A percentile compares a stretch with the other conserved stretches of the same genome.
Evolutionary conservation across 2,329 filamentous ascomycete genomes (phyloP).

Genomic region (Xylaria sp.): DNA sequence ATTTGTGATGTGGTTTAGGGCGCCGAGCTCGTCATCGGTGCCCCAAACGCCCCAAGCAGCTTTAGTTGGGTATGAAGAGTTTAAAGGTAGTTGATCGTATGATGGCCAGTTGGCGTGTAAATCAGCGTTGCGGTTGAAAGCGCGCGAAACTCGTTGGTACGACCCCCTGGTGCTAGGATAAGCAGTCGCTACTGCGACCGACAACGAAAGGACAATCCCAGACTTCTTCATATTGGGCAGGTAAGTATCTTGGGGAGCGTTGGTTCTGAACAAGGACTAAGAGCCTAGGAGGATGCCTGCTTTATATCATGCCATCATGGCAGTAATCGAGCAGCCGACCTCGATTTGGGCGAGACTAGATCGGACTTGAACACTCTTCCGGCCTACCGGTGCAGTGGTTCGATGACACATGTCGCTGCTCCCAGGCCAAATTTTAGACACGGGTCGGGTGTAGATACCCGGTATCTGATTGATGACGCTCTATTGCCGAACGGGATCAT

Average conservation of each 20-base stretch:
- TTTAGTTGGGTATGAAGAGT: slow-evolving; percentile 21
- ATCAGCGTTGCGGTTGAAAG: background rate
- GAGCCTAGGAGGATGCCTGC: background rate
- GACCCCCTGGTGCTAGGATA: background rate
- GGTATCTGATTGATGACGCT: too few relatives aligned
- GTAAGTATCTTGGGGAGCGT: background rate
- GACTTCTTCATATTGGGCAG: background rate
- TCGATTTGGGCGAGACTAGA: background rate
- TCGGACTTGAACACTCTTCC: background rate
- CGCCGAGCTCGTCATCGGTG: slow-evolving; percentile 14
- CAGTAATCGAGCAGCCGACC: background rate
- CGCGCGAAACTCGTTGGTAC: slow-evolving; percentile 1
- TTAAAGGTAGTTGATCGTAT: slow-evolving; percentile 19
- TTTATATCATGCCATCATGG: background rate
- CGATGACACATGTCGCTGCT: too few relatives aligned
- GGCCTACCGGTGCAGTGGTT: background rate
- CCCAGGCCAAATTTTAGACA: too few relatives aligned
- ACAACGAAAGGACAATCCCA: background rate
- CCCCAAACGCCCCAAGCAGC: slow-evolving; percentile 24
- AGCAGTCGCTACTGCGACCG: slow-evolving; percentile 32
- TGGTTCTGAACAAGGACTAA: too few relatives aligned
- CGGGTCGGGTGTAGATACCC: too few relatives aligned
- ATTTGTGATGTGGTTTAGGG: slow-evolving; percentile 22
- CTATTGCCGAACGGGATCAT: too few relatives aligned
- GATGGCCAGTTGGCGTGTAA: slow-evolving; percentile 12